phyloP scores from a whole-genome alignment of 139 green algal genomes.

The Coelastrella sp. region DNA sequence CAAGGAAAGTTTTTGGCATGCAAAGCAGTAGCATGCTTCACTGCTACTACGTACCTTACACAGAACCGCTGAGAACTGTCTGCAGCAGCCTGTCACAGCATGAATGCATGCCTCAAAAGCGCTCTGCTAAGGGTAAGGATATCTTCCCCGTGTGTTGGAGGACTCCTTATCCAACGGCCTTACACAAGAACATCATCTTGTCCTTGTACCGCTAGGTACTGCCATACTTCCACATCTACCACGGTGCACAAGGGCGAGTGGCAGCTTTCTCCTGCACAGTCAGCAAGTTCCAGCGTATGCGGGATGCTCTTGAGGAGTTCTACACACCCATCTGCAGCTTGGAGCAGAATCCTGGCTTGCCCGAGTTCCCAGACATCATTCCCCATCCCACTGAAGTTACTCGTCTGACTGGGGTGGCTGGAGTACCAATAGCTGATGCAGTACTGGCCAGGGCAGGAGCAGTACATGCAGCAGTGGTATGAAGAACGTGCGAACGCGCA shows the following conservation, averaged over 20 bases:
- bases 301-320: slow-evolving; percentile 39
- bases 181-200: background rate
- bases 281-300: slow-evolving; percentile 69
- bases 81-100: too few relatives aligned
- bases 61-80: too few relatives aligned
- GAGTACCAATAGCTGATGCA: background rate
- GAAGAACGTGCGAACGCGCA: too few relatives aligned
- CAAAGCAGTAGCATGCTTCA: too few relatives aligned
- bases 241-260: slow-evolving; percentile 82
- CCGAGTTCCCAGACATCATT: slow-evolving; percentile 49
- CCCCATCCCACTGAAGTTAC: slow-evolving; percentile 42
- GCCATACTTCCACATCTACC: slow-evolving; percentile 96
- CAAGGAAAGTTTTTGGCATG: too few relatives aligned
- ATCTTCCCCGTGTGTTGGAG: too few relatives aligned
- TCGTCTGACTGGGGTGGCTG: background rate
- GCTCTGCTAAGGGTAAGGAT: too few relatives aligned
- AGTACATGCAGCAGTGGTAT: background rate
- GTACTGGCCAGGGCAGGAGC: slow-evolving; percentile 15
- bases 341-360: slow-evolving; percentile 30
- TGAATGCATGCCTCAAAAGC: too few relatives aligned
- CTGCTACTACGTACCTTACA: too few relatives aligned
- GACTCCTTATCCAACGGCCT: too few relatives aligned
- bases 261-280: slow-evolving; percentile 82
- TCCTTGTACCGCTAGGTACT: slow-evolving; percentile 75
- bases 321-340: slow-evolving; percentile 44